A percentile compares a stretch with the other conserved stretches of the same genome.
phyloP scores from a whole-genome alignment of 2,329 filamentous ascomycete species.

The Verticillium isaacii region DNA sequence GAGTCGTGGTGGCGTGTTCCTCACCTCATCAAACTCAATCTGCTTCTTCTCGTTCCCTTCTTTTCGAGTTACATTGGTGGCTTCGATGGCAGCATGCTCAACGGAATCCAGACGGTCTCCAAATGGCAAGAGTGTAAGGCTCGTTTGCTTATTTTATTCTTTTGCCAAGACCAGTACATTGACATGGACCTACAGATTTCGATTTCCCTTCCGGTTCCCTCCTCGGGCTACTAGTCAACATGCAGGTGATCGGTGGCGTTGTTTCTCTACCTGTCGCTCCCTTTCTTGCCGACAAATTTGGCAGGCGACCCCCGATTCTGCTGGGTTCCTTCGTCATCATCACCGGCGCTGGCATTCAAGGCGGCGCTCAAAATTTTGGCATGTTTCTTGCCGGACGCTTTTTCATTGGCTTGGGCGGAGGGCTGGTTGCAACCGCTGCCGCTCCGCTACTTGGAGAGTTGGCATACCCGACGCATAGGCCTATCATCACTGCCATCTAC shows the following conservation, averaged over 20 bases:
- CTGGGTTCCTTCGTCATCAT: conserved; percentile 52
- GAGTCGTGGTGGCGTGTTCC: conserved; percentile 50
- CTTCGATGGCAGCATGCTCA: conserved; percentile 43
- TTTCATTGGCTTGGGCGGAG: neutral
- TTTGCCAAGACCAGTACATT: conserved; percentile 38
- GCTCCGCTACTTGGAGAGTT: conserved; percentile 50
- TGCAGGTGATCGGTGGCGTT: conserved; percentile 56
- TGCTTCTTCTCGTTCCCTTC: conserved; percentile 45
- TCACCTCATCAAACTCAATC: conserved; percentile 52
- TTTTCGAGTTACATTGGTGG: conserved; percentile 52
- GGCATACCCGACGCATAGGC: conserved; percentile 45
- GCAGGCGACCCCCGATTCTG: conserved; percentile 47
- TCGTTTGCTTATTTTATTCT: conserved; percentile 28
- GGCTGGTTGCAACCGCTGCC: conserved; percentile 40
- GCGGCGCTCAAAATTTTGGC: conserved; percentile 39
- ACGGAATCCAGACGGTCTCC: neutral
- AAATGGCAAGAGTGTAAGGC: neutral
- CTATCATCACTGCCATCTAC: conserved; percentile 46
- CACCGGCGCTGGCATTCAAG: conserved; percentile 51
- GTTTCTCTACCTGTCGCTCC: conserved; percentile 53
- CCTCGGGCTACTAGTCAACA: conserved; percentile 50
- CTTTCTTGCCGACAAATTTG: conserved; percentile 47
- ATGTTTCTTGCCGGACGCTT: conserved; percentile 48
- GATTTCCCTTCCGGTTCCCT: conserved; percentile 34
- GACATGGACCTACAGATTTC: conserved; percentile 42